phyloP scores from a whole-genome alignment of 169 alveolate species.

The Babesia caballi region DNA sequence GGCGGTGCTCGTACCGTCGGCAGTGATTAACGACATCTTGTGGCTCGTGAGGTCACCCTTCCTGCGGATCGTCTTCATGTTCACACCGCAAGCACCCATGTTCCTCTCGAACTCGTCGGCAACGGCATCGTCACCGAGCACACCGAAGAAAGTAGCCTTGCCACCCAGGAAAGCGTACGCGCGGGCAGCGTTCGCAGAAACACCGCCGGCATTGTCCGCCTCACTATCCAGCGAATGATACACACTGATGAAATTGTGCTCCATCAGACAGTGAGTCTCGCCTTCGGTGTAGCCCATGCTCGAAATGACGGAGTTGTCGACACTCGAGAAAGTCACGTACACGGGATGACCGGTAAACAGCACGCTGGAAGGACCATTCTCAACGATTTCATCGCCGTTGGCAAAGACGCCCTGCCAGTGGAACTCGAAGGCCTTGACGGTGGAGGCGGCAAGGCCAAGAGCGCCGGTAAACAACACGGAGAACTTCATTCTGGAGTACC shows the following conservation, averaged over 20 bases:
- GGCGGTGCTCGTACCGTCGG: slow-evolving; percentile 25
- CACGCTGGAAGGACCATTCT: slow-evolving; percentile 1
- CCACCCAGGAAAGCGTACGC: slow-evolving; percentile 29
- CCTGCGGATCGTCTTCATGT: background rate
- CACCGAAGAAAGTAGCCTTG: background rate
- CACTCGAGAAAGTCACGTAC: background rate
- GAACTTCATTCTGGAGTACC: background rate
- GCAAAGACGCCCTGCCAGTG: background rate
- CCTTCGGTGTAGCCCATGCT: background rate
- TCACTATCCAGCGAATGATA: too few species aligned
- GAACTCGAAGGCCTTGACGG: background rate
- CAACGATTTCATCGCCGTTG: background rate
- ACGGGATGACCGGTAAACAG: slow-evolving; percentile 25
- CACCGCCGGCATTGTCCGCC: background rate
- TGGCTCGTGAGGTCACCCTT: background rate
- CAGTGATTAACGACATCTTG: background rate
- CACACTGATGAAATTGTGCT: background rate
- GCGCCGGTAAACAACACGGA: background rate
- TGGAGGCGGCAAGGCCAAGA: background rate
- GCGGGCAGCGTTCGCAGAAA: background rate
- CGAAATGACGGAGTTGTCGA: slow-evolving; percentile 1
- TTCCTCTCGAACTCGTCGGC: background rate
- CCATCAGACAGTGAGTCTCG: background rate
- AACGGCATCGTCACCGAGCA: background rate
- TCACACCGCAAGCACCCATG: background rate